Evolutionary conservation across 768 basidiomycete species (phyloP).

Genomic region (Exidia glandulosa): DNA sequence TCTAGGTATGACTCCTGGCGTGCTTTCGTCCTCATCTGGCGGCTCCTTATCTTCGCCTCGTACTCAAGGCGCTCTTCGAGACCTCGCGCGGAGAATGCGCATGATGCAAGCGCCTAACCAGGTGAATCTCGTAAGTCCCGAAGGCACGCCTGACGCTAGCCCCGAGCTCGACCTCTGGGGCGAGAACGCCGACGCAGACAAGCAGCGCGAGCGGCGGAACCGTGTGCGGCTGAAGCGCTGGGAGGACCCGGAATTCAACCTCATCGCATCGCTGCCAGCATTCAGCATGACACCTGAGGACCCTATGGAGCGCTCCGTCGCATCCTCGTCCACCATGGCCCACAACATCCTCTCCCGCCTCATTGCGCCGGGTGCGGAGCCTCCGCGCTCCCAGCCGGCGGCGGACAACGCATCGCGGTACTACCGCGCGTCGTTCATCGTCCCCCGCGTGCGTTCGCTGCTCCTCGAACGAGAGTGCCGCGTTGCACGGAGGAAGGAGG

Average conservation of each 20-base stretch:
- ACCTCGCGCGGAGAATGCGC: not conserved
- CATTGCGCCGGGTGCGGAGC: not conserved
- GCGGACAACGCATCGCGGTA: constrained; percentile 22
- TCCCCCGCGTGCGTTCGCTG: constrained; percentile 49
- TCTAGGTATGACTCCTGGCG: constrained; percentile 69
- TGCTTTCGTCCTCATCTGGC: not conserved
- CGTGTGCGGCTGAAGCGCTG: constrained; percentile 61
- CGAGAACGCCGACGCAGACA: constrained; percentile 55
- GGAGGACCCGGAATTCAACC: constrained; percentile 49
- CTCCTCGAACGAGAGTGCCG: constrained; percentile 45
- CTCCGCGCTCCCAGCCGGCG: not conserved
- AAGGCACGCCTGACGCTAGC: too few species aligned
- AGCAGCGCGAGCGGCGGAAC: constrained; percentile 60
- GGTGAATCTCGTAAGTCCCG: too few species aligned
- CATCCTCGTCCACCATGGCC: not conserved
- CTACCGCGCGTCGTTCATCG: constrained; percentile 60
- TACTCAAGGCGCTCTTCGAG: not conserved
- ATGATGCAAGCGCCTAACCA: too few species aligned
- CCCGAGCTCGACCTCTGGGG: constrained; percentile 38
- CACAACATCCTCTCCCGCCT: not conserved
- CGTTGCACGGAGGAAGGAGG: constrained; percentile 52
- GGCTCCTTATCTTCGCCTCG: not conserved
- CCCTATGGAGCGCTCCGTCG: not conserved
- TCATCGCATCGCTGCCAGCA: constrained; percentile 52
- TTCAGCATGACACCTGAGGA: not conserved